Base-by-base conservation (phyloP, 1,284 basidiomycete genomes). In the Fomitopsis schrenkii region DNA sequence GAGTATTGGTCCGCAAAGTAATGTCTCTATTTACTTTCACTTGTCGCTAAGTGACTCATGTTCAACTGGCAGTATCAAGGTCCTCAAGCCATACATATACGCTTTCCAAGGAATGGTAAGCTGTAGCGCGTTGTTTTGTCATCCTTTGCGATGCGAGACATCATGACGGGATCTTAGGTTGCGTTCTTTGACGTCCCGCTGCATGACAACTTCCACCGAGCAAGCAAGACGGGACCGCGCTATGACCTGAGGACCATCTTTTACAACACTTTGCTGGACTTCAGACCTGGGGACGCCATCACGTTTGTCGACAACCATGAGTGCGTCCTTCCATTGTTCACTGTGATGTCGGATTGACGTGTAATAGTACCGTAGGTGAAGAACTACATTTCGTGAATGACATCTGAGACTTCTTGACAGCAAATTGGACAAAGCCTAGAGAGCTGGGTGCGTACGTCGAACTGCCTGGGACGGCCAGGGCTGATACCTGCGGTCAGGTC, bases 301-400 rank as follows among this genome's bases (percentile, higher is more conserved):
- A 92, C 90, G 0, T 93, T 93, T 68, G 90, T 93, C 2, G 90
- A 93, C 68, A 93, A 93, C 71, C 91, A 93, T 68, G 91, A 93
- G 90, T 91, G 65, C 74, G 83, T 76, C 12, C 12, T 45, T 30
- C 38, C 55, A 35, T 10, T 30, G 45, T 19, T 53, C 36, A 40
- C 9, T 15, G 3, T 8, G 14, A 40, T 36, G 65, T 10, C 62
- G 52, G 45, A 28, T 45, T 15, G n/a, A 22, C 36, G 22, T 48
- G 22, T 60, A 36, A 57, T 53, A 87, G 84, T 63, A 88, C 87
- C 71, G 87, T 87, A 75, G 22, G 42, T 48, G 35, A 7, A 14
- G 2, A 38, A 22, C 1, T n/a, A 14, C 35, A 9, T 15, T 2
- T 7, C 19, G n/a, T 33, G n/a, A 12, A 41, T 19, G 8, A 4